Evolutionary conservation across 2,329 filamentous ascomycete species (phyloP).

Genomic region (Leptographium wingfieldii): DNA sequence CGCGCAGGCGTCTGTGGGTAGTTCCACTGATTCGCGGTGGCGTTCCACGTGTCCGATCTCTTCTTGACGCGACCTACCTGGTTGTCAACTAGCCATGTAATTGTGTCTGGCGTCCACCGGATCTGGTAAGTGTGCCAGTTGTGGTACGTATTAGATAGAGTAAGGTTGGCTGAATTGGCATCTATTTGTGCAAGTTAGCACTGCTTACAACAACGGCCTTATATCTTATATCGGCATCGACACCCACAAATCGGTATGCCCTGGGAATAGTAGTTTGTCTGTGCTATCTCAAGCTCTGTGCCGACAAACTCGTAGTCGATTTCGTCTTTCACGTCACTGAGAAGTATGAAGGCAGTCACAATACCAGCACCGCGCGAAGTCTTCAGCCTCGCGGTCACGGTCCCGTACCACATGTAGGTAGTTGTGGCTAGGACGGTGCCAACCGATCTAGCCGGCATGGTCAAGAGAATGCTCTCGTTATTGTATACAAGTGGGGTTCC

Average conservation of each 20-base stretch:
- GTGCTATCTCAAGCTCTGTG: conserved; percentile 59
- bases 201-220: background rate
- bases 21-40: conserved; percentile 65
- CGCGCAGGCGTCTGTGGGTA: conserved; percentile 87
- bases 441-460: conserved; percentile 75
- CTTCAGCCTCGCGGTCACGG: conserved; percentile 73
- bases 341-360: conserved; percentile 91
- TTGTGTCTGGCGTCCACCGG: conserved; percentile 76
- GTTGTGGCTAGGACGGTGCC: conserved; percentile 74
- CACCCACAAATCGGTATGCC: conserved; percentile 77
- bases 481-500: conserved; percentile 59
- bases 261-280: conserved; percentile 97
- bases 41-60: conserved; percentile 74
- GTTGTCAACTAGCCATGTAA: conserved; percentile 83
- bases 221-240: background rate
- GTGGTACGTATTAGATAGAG: conserved; percentile 55
- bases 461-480: conserved; percentile 58
- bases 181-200: conserved; percentile 35
- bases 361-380: conserved; percentile 77
- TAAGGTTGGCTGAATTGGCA: conserved; percentile 60
- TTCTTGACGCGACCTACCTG: conserved; percentile 61
- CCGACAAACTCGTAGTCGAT: conserved; percentile 96
- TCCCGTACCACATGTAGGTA: conserved; percentile 94
- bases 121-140: conserved; percentile 87
- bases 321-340: conserved; percentile 94